Evolutionary conservation across 352 stramenopile genomes (phyloP).

Genomic region (Globisporangium polare): DNA sequence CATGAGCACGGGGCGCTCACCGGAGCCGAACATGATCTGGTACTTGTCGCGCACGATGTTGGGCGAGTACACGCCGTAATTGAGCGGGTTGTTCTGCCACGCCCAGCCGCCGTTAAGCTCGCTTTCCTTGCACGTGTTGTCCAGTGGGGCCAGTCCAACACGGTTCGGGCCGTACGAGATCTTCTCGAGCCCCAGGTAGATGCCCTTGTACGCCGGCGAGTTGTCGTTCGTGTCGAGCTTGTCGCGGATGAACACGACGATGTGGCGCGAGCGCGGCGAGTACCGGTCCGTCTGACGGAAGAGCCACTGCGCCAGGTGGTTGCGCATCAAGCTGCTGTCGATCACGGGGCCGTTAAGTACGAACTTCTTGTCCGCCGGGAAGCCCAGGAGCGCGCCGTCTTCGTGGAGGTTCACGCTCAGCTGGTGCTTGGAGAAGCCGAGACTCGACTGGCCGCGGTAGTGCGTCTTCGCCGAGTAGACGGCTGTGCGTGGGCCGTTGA

Average conservation of each 20-base stretch:
- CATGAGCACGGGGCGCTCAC: conserved; percentile 44
- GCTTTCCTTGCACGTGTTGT: conserved; percentile 30
- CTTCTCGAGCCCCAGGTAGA: conserved; percentile 78
- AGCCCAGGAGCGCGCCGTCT: conserved; percentile 38
- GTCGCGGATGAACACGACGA: conserved; percentile 64
- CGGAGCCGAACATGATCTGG: conserved; percentile 48
- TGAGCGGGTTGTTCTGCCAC: conserved; percentile 76
- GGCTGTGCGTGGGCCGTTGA: conserved; percentile 33
- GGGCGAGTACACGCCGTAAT: conserved; percentile 33
- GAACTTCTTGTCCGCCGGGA: conserved; percentile 64
- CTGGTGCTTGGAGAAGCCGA: conserved; percentile 79
- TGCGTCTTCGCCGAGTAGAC: conserved; percentile 52
- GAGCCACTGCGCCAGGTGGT: conserved; percentile 78
- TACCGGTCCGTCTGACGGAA: conserved; percentile 68
- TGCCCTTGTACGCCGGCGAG: conserved; percentile 46
- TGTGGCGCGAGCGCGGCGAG: conserved; percentile 57
- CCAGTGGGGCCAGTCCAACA: conserved; percentile 52
- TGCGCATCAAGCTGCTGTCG: conserved; percentile 67
- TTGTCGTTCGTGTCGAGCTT: conserved; percentile 21
- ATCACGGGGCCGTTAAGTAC: conserved; percentile 75
- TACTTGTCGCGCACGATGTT: conserved; percentile 63
- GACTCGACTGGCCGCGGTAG: conserved; percentile 74
- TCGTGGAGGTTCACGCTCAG: conserved; percentile 63
- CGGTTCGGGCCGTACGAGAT: conserved; percentile 67
- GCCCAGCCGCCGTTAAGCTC: conserved; percentile 68